These are phyloP conservation scores for Panicum miliaceum DNA, from an alignment of 176 grass and related monocot species.

Conservation along the genomic window DNA sequence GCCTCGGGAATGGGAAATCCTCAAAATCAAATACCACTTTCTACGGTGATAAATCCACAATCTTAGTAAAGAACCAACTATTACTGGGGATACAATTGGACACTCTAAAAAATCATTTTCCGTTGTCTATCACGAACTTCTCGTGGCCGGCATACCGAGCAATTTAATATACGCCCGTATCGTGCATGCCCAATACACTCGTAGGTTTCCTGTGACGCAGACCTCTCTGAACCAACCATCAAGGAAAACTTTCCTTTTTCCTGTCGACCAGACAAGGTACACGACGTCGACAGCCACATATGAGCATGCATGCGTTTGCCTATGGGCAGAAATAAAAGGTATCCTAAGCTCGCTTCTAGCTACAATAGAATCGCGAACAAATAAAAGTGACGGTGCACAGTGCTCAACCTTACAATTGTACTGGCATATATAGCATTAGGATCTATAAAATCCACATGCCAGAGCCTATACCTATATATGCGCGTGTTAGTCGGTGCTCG, in stretches of 20 bases:
- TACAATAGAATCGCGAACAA: slow-evolving; percentile 10
- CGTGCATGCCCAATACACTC: slow-evolving; percentile 30
- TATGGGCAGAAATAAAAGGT: slow-evolving; percentile 23
- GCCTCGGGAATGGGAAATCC: background rate
- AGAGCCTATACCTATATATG: background rate
- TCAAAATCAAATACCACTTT: background rate
- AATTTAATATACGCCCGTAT: slow-evolving; percentile 26
- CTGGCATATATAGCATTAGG: background rate
- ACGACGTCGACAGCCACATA: slow-evolving; percentile 28
- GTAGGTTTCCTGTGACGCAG: slow-evolving; percentile 37
- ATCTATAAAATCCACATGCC: background rate
- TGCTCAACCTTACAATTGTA: background rate
- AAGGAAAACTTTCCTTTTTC: slow-evolving; percentile 20
- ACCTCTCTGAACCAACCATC: slow-evolving; percentile 19
- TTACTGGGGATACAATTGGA: background rate
- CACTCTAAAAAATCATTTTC: slow-evolving; percentile 13
- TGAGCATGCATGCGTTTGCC: background rate
- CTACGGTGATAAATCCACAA: background rate
- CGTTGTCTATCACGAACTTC: slow-evolving; percentile 20
- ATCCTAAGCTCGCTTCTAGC: background rate
- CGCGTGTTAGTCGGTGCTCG: slow-evolving; percentile 1
- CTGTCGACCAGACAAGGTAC: slow-evolving; percentile 37
- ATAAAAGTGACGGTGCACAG: background rate
- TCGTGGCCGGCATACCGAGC: slow-evolving; percentile 43
- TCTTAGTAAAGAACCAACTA: background rate